Evolutionary conservation across 2,329 filamentous ascomycete species (phyloP).

Genomic region (Cordyceps cateniannulata): DNA sequence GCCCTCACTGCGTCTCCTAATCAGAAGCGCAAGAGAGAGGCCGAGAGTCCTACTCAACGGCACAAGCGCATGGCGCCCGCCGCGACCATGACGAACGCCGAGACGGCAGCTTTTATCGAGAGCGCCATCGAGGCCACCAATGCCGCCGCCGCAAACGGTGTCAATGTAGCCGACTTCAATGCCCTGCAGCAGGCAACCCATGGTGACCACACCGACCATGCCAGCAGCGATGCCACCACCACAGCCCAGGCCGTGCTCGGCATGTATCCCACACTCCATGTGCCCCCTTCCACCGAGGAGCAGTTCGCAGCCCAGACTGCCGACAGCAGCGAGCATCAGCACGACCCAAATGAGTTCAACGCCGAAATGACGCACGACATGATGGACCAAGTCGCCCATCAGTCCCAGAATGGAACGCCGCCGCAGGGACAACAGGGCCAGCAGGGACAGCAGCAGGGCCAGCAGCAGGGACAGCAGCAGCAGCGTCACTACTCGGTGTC

Average conservation of each 20-base stretch:
- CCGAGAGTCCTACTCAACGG: slow-evolving; percentile 43
- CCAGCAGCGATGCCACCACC: slow-evolving; percentile 49
- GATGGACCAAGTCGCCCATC: slow-evolving; percentile 24
- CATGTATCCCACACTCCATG: slow-evolving; percentile 54
- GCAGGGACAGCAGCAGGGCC: slow-evolving; percentile 18
- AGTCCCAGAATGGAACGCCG: slow-evolving; percentile 33
- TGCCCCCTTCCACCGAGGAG: slow-evolving; percentile 52
- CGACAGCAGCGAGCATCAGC: slow-evolving; percentile 25
- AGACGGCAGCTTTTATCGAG: slow-evolving; percentile 48
- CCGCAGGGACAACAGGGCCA: no score
- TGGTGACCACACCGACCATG: slow-evolving; percentile 38
- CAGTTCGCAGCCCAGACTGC: slow-evolving; percentile 50
- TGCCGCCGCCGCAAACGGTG: slow-evolving; percentile 31
- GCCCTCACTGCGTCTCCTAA: slow-evolving; percentile 36
- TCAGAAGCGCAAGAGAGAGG: slow-evolving; percentile 50
- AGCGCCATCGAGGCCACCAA: slow-evolving; percentile 41
- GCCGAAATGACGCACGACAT: slow-evolving; percentile 24
- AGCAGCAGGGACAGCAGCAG: slow-evolving; percentile 21
- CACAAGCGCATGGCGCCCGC: slow-evolving; percentile 43
- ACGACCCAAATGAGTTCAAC: slow-evolving; percentile 24
- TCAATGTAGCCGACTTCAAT: slow-evolving; percentile 49
- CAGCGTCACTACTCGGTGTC: slow-evolving; percentile 27
- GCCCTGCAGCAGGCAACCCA: slow-evolving; percentile 49
- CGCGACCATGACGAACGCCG: slow-evolving; percentile 38
- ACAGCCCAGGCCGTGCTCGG: slow-evolving; percentile 54